Evolutionary conservation across 768 basidiomycete genomes (phyloP), one percentile per base, ranked within the genome.

Genomic region (Suillus subalutaceus): DNA sequence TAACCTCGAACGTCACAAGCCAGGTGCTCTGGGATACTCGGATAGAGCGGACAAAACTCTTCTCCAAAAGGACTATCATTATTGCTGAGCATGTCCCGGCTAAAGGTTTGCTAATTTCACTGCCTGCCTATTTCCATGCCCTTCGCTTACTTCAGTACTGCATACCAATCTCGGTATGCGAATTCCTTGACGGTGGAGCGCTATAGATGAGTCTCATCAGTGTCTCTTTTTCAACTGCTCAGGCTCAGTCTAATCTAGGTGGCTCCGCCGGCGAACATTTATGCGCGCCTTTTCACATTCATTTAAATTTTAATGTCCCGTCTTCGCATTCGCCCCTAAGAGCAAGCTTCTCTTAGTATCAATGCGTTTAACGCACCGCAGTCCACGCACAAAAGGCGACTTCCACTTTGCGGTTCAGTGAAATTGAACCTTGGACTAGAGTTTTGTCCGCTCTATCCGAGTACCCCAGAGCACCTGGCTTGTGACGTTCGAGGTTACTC

Each of bases 341-440:
- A 55, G 30, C 53, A 56, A 56, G 32, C 10, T 56, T 56, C 20
- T 56, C 20, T n/a, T 20, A 32, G 30, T 35, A 35, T 35, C 18
- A 56, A 56, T 37, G 55, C 55, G 12, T 56, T 56, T 35, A 56
- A 56, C 55, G 35, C 55, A 56, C 55, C 55, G 37, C 55, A 56
- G 55, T 56, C 55, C 55, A 56, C 55, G 55, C 55, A 20, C 55
- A 37, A 13, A 35, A 56, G 32, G 35, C 20, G 55, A n/a, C 12
- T 56, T 13, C 9, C 35, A n/a, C 20, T 37, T 56, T 35, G 20
- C 20, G 12, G 55, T 56, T n/a, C 20, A 35, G 20, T 13, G 3
- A 56, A 35, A 37, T 56, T 56, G 55, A 56, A 56, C 55, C 55
- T 56, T 56, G 55, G 20, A 37, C 20, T 7, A 37, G 35, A n/a